phyloP scores from a whole-genome alignment of 1,284 basidiomycete genomes.

The Meira nashicola region DNA sequence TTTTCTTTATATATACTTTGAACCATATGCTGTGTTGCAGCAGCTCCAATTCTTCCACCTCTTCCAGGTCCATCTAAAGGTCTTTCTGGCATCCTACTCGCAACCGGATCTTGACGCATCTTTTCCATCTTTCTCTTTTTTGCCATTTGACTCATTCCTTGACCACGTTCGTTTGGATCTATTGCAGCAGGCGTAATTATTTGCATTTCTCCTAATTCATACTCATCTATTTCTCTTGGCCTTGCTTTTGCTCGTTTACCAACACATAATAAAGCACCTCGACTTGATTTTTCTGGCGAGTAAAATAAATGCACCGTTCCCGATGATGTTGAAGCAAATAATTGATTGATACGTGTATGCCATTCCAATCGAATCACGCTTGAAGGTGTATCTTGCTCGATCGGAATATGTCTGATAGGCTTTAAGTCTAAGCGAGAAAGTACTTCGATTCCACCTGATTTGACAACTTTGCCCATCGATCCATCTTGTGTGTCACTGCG shows the following conservation, averaged over 20 bases:
- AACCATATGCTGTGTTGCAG: slow-evolving; percentile 89
- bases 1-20: slow-evolving; percentile 72
- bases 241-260: slow-evolving; percentile 58
- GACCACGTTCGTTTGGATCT: slow-evolving; percentile 53
- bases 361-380: slow-evolving; percentile 27
- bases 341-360: slow-evolving; percentile 37
- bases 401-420: not conserved
- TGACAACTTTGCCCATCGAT: not conserved
- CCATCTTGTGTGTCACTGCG: not conserved
- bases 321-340: slow-evolving; percentile 32
- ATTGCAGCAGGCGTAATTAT: slow-evolving; percentile 28
- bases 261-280: slow-evolving; percentile 83
- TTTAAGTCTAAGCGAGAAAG: slow-evolving; percentile 13
- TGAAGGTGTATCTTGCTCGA: not conserved
- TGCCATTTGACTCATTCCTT: slow-evolving; percentile 48
- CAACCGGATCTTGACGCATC: slow-evolving; percentile 69
- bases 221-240: slow-evolving; percentile 9
- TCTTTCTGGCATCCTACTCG: slow-evolving; percentile 59
- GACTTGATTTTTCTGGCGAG: slow-evolving; percentile 75
- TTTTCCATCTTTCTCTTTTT: slow-evolving; percentile 81
- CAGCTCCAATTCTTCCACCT: slow-evolving; percentile 88
- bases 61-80: slow-evolving; percentile 85
- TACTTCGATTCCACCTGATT: slow-evolving; percentile 25
- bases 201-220: slow-evolving; percentile 11
- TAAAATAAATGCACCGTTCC: slow-evolving; percentile 85